Evolutionary conservation across 345 rosid genomes (phyloP).

Genomic region (Pistacia integerrima): DNA sequence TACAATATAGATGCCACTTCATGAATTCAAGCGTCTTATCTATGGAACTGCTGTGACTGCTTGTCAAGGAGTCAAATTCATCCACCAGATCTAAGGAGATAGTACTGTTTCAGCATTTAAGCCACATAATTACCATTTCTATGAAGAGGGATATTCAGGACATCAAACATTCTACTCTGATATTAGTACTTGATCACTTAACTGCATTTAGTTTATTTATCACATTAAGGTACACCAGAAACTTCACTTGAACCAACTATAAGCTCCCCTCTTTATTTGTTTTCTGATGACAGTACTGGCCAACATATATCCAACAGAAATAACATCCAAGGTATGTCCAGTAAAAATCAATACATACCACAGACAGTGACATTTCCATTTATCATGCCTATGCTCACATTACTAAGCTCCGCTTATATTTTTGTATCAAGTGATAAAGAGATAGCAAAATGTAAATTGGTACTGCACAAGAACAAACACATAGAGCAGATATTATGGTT

Average conservation of each 20-base stretch:
- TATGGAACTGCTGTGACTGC: neutral
- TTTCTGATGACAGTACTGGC: neutral
- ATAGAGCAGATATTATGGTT: too few species aligned
- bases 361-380: neutral
- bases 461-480: too few species aligned
- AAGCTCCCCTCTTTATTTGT: neutral
- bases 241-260: constrained; percentile 9
- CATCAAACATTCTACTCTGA: neutral
- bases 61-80: neutral
- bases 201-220: neutral
- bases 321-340: neutral
- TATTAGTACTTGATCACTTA: neutral
- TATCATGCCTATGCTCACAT: neutral
- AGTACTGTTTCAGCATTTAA: neutral
- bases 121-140: neutral
- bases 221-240: neutral
- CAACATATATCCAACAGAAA: neutral
- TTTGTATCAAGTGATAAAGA: neutral
- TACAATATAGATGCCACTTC: neutral
- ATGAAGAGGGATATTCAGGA: neutral
- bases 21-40: neutral
- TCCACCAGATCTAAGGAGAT: neutral
- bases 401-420: neutral
- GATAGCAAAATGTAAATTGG: too few species aligned
- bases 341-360: neutral